phyloP scores from a whole-genome alignment of 176 grass and related monocot species.

The Zoysia japonica region DNA sequence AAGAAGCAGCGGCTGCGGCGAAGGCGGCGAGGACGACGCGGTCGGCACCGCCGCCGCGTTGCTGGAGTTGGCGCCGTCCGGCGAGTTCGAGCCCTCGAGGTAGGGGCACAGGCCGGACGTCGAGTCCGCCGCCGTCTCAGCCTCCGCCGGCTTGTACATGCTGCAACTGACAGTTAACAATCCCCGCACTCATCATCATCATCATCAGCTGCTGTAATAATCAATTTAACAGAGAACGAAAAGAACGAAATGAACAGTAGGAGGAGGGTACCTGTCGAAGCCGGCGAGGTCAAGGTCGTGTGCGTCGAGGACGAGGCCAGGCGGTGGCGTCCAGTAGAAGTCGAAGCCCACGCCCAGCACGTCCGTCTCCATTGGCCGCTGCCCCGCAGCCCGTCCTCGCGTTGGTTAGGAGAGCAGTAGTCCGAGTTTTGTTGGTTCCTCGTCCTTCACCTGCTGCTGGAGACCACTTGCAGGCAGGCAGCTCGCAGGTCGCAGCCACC shows the following conservation, averaged over 20 bases:
- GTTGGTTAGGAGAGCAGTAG: no score
- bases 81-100: conserved; percentile 45
- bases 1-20: neutral
- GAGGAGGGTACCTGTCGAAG: conserved; percentile 22
- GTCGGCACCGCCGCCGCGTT: neutral
- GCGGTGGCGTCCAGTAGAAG: conserved; percentile 48
- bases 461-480: neutral
- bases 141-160: neutral
- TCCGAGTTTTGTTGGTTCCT: neutral
- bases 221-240: neutral
- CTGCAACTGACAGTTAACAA: no score
- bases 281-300: conserved; percentile 21
- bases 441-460: neutral
- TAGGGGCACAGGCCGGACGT: neutral
- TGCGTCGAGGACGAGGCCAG: conserved; percentile 12
- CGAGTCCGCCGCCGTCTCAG: no score
- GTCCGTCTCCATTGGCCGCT: conserved; percentile 21
- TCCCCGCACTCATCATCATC: no score
- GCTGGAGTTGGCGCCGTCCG: conserved; percentile 34
- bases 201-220: neutral
- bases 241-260: neutral
- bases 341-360: conserved; percentile 18
- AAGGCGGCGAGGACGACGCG: neutral
- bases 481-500: neutral
- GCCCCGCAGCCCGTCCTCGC: no score